phyloP scores from a whole-genome alignment of 2,329 filamentous ascomycete species.

The Fusarium tupiense region DNA sequence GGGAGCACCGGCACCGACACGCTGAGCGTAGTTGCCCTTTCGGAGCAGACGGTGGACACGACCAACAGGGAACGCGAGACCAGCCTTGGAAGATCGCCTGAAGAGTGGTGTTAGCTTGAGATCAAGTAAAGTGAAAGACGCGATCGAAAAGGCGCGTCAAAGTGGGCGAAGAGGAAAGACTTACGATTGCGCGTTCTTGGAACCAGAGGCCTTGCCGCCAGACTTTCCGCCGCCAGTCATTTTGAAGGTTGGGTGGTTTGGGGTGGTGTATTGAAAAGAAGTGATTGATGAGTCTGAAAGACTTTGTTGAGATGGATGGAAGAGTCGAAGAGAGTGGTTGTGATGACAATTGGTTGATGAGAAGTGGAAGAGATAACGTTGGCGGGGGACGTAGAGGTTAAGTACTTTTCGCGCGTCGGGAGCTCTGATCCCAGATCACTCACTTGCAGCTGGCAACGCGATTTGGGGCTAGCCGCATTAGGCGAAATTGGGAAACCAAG shows the following conservation, averaged over 20 bases:
- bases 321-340: conserved; percentile 48
- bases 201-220: conserved; percentile 98
- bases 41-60: conserved; percentile 99
- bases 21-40: conserved; percentile 99
- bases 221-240: conserved; percentile 99
- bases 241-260: conserved; percentile 67
- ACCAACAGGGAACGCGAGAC: conserved; percentile 98
- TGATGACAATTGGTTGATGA: conserved; percentile 51
- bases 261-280: conserved; percentile 22
- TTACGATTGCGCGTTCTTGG: conserved; percentile 99
- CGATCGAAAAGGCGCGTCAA: conserved; percentile 8
- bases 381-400: conserved; percentile 61
- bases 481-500: conserved; percentile 45
- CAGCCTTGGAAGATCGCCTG: conserved; percentile 98
- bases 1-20: conserved; percentile 97
- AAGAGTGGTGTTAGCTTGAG: conserved; percentile 11
- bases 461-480: conserved; percentile 46
- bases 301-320: conserved; percentile 32
- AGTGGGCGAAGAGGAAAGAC: conserved; percentile 46
- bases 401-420: conserved; percentile 63
- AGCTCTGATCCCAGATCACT: conserved; percentile 63
- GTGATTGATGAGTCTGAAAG: conserved; percentile 28
- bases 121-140: neutral
- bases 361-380: conserved; percentile 49
- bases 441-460: conserved; percentile 51